These are phyloP conservation scores for Solanum rostratum DNA, from an alignment of 257 asterid genomes.

Conservation along the genomic window DNA sequence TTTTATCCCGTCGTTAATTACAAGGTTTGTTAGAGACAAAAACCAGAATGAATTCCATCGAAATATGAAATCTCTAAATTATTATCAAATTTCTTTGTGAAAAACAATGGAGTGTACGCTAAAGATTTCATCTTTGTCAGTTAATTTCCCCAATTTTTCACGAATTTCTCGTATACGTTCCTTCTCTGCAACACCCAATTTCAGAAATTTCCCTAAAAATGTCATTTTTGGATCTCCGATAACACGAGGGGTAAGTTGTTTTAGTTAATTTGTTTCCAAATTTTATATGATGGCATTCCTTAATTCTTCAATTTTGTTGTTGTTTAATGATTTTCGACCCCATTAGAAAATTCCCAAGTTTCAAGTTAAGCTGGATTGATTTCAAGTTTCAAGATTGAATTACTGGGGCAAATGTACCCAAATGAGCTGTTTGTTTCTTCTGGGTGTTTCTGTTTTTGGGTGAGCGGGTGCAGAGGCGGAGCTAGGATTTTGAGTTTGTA, in stretches of 20 bases:
- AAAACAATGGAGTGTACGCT: neutral
- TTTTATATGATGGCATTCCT: neutral
- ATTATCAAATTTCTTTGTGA: neutral
- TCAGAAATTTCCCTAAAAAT: neutral
- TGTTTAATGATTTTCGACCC: neutral
- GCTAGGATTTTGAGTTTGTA: neutral
- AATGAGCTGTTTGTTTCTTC: neutral
- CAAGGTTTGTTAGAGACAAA: neutral
- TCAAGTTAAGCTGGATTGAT: neutral
- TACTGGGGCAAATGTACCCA: neutral
- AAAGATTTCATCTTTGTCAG: neutral
- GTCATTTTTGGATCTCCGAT: neutral
- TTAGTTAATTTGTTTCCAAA: neutral
- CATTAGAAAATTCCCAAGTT: neutral
- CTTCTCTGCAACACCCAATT: neutral
- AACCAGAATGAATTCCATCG: neutral
- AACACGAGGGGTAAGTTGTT: neutral
- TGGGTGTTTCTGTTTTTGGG: neutral
- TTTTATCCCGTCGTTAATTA: neutral
- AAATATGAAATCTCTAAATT: neutral
- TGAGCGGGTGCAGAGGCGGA: neutral
- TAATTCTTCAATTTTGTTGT: neutral
- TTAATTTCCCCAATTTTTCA: neutral
- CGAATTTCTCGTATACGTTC: neutral
- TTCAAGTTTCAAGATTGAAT: neutral